Conservation (phyloP, 352 stramenopile species). For the Phytophthora quininea region DNA sequence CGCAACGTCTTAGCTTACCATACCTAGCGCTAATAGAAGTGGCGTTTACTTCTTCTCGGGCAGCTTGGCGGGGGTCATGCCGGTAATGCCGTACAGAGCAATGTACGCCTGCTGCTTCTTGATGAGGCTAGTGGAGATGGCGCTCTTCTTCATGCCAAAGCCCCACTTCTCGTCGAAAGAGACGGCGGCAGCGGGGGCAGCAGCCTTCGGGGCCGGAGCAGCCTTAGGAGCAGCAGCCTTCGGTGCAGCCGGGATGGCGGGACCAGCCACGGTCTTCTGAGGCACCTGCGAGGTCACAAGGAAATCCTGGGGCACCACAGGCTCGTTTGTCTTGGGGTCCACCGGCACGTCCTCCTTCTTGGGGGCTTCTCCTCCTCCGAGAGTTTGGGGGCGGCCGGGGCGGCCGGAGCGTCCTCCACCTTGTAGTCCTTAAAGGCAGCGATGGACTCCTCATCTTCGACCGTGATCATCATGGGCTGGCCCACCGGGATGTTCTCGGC, state of each 20-base stretch:
- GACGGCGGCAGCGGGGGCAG: constrained; percentile 23
- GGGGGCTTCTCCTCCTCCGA: constrained; percentile 65
- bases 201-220: constrained; percentile 27
- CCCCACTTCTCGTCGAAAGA: constrained; percentile 81
- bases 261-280: constrained; percentile 52
- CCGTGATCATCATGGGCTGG: constrained; percentile 95
- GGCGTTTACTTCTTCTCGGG: constrained; percentile 42
- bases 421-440: constrained; percentile 81
- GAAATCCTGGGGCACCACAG: constrained; percentile 65
- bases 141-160: constrained; percentile 79
- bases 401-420: constrained; percentile 50
- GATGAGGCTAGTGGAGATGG: constrained; percentile 76
- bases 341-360: constrained; percentile 75
- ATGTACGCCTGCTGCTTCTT: constrained; percentile 90
- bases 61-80: constrained; percentile 63
- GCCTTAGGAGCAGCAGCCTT: constrained; percentile 30
- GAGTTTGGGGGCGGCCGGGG: constrained; percentile 44
- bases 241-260: constrained; percentile 42
- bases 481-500: constrained; percentile 92
- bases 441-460: constrained; percentile 88
- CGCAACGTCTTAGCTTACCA: constrained; percentile 20
- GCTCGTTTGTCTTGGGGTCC: constrained; percentile 48
- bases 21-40: constrained; percentile 18
- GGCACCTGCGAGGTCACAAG: constrained; percentile 68
- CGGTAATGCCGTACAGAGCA: constrained; percentile 80